A percentile compares a stretch with the other conserved stretches of the same genome.
Conservation (phyloP, 2,329 filamentous ascomycete species). For the Stagonosporopsis rhizophila region DNA sequence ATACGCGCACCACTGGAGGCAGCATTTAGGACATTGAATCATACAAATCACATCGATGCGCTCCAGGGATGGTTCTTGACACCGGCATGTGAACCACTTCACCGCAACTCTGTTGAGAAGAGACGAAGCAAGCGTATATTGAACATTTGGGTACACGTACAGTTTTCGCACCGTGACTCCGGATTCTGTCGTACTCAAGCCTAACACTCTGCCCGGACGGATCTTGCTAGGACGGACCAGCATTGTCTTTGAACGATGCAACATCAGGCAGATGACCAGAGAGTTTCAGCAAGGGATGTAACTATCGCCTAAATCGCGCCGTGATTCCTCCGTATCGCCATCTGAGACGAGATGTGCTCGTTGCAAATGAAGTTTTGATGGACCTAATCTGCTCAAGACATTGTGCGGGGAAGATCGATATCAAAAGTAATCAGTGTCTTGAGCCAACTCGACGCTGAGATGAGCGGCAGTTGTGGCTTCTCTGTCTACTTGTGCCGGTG, state of each 20-base stretch:
- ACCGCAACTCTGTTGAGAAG: conserved; percentile 17
- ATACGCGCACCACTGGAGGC: conserved; percentile 12
- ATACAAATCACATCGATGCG: conserved; percentile 16
- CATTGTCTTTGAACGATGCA: not conserved
- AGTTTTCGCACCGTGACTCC: conserved; percentile 19
- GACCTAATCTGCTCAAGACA: conserved; percentile 6
- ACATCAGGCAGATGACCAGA: conserved; percentile 11
- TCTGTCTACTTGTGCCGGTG: conserved; percentile 10
- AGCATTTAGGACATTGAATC: not conserved
- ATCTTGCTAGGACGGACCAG: not conserved
- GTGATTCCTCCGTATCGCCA: not conserved
- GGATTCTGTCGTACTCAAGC: conserved; percentile 6
- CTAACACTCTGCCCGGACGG: not conserved
- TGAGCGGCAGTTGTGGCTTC: not conserved
- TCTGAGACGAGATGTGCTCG: conserved; percentile 1
- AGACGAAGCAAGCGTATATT: conserved; percentile 16
- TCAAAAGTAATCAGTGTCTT: not conserved
- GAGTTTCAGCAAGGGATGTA: conserved; percentile 4
- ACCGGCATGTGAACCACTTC: conserved; percentile 23
- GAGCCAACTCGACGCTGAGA: not conserved
- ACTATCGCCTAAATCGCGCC: conserved; percentile 8
- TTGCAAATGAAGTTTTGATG: conserved; percentile 19
- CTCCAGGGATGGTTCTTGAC: conserved; percentile 9
- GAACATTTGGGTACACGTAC: conserved; percentile 21
- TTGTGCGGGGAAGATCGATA: conserved; percentile 13